Conservation (phyloP, 257 asterid genomes). For the Thymus quinquecostatus region DNA sequence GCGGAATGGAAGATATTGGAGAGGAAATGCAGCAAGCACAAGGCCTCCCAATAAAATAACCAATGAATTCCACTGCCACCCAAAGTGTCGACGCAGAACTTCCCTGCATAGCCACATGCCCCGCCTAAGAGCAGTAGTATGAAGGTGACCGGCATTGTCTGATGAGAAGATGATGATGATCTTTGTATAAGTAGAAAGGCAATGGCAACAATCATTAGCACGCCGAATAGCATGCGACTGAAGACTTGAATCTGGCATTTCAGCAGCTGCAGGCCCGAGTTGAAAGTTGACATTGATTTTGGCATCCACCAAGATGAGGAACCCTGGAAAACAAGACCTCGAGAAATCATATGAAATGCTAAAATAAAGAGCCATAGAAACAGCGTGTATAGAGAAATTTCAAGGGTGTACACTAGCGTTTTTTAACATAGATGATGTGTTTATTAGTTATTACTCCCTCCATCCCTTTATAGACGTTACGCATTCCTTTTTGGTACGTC, state of each 20-base stretch:
- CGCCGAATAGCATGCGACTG: slow-evolving; percentile 73
- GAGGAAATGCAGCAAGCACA: slow-evolving; percentile 71
- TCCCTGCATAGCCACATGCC: slow-evolving; percentile 73
- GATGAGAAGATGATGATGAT: slow-evolving; percentile 61
- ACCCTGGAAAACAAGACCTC: slow-evolving; percentile 44
- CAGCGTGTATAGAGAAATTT: no score
- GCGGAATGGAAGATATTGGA: slow-evolving; percentile 55
- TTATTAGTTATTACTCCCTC: no score
- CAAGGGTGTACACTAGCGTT: no score
- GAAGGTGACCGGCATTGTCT: slow-evolving; percentile 86
- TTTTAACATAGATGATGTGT: no score
- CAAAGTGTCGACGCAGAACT: slow-evolving; percentile 73
- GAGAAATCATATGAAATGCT: neutral
- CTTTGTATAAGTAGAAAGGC: slow-evolving; percentile 66
- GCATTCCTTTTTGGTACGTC: no score
- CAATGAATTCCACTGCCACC: slow-evolving; percentile 82
- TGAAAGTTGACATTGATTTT: slow-evolving; percentile 55
- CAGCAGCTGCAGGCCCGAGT: slow-evolving; percentile 64
- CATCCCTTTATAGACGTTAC: no score
- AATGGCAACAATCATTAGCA: slow-evolving; percentile 57
- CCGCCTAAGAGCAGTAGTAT: slow-evolving; percentile 65
- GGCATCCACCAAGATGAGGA: slow-evolving; percentile 92
- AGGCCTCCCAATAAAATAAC: slow-evolving; percentile 68
- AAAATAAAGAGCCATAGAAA: no score
- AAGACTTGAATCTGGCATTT: slow-evolving; percentile 73